Conservation (phyloP, 2,329 filamentous ascomycete genomes). For the Ascochyta lentis region DNA sequence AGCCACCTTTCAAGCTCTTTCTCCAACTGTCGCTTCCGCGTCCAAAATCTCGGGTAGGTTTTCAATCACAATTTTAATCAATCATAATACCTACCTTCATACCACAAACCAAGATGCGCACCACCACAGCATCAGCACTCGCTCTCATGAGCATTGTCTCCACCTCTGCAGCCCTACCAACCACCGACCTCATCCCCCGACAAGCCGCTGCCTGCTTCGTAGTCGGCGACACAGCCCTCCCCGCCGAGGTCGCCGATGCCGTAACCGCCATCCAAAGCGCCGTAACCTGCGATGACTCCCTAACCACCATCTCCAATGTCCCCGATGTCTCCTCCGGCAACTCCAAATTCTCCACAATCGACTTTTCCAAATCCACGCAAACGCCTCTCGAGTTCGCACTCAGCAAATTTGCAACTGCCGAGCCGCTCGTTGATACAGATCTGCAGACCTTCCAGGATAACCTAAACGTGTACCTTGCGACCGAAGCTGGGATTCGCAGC, state of each 20-base stretch:
- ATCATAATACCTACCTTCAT: neutral
- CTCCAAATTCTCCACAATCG: slow-evolving; percentile 61
- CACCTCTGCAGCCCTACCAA: slow-evolving; percentile 21
- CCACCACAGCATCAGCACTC: slow-evolving; percentile 19
- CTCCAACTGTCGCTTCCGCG: neutral
- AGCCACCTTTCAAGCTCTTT: neutral
- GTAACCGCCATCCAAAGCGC: slow-evolving; percentile 52
- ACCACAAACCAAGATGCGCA: slow-evolving; percentile 23
- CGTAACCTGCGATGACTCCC: slow-evolving; percentile 59
- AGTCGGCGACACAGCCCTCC: slow-evolving; percentile 59
- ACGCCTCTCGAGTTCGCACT: slow-evolving; percentile 63
- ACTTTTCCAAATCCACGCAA: slow-evolving; percentile 60
- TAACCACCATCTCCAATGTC: slow-evolving; percentile 60
- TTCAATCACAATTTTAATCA: slow-evolving; percentile 7
- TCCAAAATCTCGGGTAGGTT: slow-evolving; percentile 4
- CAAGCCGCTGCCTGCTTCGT: slow-evolving; percentile 59
- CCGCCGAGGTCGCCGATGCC: slow-evolving; percentile 56
- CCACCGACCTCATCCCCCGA: slow-evolving; percentile 17
- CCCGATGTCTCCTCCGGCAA: slow-evolving; percentile 63
- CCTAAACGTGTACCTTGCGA: slow-evolving; percentile 65
- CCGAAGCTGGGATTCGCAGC: slow-evolving; percentile 64
- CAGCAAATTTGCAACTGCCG: slow-evolving; percentile 59
- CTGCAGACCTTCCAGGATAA: slow-evolving; percentile 60
- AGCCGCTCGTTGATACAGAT: slow-evolving; percentile 58
- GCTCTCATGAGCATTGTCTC: slow-evolving; percentile 22